Conservation (phyloP, 768 basidiomycete species). For the Gloeophyllum trabeum region DNA sequence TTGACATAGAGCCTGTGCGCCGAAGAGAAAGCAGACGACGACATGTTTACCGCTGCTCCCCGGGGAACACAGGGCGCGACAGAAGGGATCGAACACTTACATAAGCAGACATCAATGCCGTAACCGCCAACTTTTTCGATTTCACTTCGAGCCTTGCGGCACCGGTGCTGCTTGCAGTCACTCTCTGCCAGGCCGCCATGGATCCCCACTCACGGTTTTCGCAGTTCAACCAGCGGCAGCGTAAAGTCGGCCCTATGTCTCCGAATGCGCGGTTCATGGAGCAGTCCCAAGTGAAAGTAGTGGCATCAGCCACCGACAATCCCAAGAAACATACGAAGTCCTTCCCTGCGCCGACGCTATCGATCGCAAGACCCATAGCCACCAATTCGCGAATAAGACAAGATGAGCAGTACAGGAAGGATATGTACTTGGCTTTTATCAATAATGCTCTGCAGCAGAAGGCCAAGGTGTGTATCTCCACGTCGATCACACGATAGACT, state of each 20-base stretch:
- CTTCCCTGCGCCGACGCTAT: conserved; percentile 10
- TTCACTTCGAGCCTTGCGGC: not conserved
- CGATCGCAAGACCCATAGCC: conserved; percentile 46
- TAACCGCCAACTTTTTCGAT: no score
- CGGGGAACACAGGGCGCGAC: not conserved
- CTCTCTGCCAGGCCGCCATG: conserved; percentile 44
- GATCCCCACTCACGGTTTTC: conserved; percentile 68
- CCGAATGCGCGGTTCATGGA: conserved; percentile 31
- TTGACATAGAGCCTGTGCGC: conserved; percentile 82
- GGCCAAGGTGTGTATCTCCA: conserved; percentile 36
- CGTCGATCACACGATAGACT: conserved; percentile 6
- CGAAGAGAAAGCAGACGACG: conserved; percentile 50
- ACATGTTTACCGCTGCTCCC: conserved; percentile 32
- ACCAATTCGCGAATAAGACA: conserved; percentile 73
- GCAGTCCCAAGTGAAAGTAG: not conserved
- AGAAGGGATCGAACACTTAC: not conserved
- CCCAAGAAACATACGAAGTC: conserved; percentile 16
- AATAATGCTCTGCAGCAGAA: conserved; percentile 74
- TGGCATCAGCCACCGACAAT: not conserved
- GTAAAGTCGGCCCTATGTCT: conserved; percentile 51
- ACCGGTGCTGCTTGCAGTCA: not conserved
- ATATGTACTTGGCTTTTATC: conserved; percentile 79
- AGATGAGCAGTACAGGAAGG: conserved; percentile 65
- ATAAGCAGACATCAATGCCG: not conserved
- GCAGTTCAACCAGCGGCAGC: conserved; percentile 65